Conservation (phyloP, 2,329 filamentous ascomycete species). For the Aspergillus sojae region DNA sequence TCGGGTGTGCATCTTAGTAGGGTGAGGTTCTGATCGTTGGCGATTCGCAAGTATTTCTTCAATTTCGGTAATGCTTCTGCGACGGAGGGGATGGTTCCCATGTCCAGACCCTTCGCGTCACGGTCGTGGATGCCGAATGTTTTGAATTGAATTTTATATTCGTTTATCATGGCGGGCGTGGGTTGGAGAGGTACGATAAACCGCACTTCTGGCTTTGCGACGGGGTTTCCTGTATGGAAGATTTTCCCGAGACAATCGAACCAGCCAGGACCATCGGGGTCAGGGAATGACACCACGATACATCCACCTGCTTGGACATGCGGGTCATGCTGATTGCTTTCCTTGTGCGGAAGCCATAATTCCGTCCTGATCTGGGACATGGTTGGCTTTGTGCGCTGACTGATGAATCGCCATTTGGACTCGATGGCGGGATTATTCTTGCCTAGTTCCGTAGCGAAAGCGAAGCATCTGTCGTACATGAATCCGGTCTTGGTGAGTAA, state of each 20-base stretch:
- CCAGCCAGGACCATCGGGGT: neutral
- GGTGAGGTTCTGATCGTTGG: neutral
- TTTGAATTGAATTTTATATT: neutral
- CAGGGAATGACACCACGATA: slow-evolving; percentile 2
- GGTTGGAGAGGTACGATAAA: slow-evolving; percentile 3
- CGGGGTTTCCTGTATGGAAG: neutral
- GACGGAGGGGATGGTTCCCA: slow-evolving; percentile 1
- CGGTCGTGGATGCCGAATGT: slow-evolving; percentile 6
- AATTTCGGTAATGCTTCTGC: neutral
- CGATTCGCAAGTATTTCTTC: neutral
- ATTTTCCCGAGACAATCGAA: neutral
- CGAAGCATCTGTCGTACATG: slow-evolving; percentile 25
- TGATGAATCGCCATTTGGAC: slow-evolving; percentile 27
- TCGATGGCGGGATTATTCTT: neutral
- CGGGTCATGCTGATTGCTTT: slow-evolving; percentile 11
- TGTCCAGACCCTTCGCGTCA: neutral
- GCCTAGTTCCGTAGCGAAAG: slow-evolving; percentile 17
- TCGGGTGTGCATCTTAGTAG: slow-evolving; percentile 19
- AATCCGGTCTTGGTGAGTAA: slow-evolving; percentile 26
- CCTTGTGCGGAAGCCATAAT: slow-evolving; percentile 21
- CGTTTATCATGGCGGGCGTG: neutral
- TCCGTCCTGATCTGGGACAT: slow-evolving; percentile 25
- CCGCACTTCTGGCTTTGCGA: neutral
- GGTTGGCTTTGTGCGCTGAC: slow-evolving; percentile 26
- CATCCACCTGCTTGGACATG: slow-evolving; percentile 22